Conservation (phyloP, 1,139 yeast genomes). For the Saccharomyces hybrid region DNA sequence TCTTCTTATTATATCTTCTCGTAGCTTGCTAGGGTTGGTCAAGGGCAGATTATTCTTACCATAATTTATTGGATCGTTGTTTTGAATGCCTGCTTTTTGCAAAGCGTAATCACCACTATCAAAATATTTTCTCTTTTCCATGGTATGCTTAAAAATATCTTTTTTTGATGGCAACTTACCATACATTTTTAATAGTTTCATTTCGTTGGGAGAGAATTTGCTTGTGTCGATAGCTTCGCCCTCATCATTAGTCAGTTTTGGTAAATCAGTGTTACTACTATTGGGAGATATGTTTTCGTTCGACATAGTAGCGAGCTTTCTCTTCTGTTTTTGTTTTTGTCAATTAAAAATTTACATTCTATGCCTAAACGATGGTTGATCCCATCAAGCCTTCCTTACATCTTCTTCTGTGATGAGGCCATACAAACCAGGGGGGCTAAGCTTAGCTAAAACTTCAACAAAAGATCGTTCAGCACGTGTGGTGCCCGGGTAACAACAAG, state of each 20-base stretch:
- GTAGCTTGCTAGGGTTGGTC: conserved; percentile 30
- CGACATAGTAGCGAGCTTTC: background rate
- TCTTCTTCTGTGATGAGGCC: background rate
- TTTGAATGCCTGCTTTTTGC: conserved; percentile 48
- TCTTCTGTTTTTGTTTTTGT: background rate
- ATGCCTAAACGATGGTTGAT: background rate
- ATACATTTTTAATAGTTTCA: conserved; percentile 65
- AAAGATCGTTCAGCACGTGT: background rate
- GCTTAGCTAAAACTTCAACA: background rate
- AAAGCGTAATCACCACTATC: conserved; percentile 97
- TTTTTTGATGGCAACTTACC: conserved; percentile 85
- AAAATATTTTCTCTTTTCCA: conserved; percentile 85
- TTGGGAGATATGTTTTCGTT: conserved; percentile 26
- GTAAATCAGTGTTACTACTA: conserved; percentile 20
- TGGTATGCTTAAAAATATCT: conserved; percentile 69
- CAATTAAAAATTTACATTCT: background rate
- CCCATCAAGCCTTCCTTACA: background rate
- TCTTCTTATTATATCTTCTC: conserved; percentile 31
- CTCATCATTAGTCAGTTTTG: conserved; percentile 12
- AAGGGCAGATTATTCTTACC: conserved; percentile 29
- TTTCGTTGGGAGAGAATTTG: conserved; percentile 59
- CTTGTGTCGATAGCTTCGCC: conserved; percentile 40
- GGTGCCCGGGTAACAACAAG: background rate
- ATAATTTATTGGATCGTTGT: conserved; percentile 21
- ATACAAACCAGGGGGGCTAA: background rate